Evolutionary conservation across 805 yeast species (phyloP).

Genomic region (Metschnikowia borealis): DNA sequence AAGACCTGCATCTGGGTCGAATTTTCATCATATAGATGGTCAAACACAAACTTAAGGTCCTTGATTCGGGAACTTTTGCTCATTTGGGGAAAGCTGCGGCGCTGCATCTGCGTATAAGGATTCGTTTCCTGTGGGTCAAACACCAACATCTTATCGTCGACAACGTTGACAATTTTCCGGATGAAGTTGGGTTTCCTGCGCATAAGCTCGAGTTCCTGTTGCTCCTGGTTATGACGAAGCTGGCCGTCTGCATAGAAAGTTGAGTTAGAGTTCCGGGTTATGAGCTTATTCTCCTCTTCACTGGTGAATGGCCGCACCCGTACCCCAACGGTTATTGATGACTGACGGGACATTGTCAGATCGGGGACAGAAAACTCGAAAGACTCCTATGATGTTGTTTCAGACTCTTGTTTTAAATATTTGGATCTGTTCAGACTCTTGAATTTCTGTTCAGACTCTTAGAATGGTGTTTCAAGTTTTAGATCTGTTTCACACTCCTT

Average conservation of each 20-base stretch:
- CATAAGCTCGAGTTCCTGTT: slow-evolving; percentile 5
- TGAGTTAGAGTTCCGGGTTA: slow-evolving; percentile 25
- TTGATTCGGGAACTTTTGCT: slow-evolving; percentile 45
- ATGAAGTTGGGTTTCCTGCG: slow-evolving; percentile 45
- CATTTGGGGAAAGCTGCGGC: slow-evolving; percentile 37
- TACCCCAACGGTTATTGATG: slow-evolving; percentile 73
- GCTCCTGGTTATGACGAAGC: slow-evolving; percentile 24
- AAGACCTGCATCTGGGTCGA: slow-evolving; percentile 68
- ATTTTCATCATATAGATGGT: slow-evolving; percentile 64
- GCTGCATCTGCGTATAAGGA: slow-evolving; percentile 53
- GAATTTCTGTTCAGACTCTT: not conserved
- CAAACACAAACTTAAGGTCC: slow-evolving; percentile 82
- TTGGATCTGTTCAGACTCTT: not conserved
- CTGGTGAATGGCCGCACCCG: slow-evolving; percentile 80
- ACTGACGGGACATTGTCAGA: slow-evolving; percentile 23
- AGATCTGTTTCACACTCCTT: not conserved
- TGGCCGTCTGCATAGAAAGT: slow-evolving; percentile 56
- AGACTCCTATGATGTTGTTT: no score
- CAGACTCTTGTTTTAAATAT: not conserved
- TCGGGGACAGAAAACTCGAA: no score
- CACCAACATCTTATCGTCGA: slow-evolving; percentile 79
- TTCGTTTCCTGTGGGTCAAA: slow-evolving; percentile 80
- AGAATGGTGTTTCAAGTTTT: not conserved
- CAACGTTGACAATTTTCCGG: slow-evolving; percentile 70
- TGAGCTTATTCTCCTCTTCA: slow-evolving; percentile 48